Conservation (phyloP, 495 filamentous ascomycete genomes). For the Aspergillus nanangensis region DNA sequence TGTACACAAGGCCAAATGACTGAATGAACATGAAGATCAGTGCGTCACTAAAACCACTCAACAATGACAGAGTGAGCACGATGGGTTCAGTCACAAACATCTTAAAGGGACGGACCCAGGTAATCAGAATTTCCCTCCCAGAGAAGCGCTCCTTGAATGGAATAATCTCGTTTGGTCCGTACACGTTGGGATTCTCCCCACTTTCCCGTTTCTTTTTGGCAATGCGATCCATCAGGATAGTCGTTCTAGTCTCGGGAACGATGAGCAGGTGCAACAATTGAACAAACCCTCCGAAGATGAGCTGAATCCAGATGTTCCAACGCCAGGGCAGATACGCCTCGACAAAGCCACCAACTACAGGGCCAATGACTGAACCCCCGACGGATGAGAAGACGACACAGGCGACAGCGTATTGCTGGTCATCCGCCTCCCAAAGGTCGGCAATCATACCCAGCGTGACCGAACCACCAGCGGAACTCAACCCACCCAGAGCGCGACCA, state of each 20-base stretch:
- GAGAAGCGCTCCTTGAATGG: conserved; percentile 56
- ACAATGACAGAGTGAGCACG: conserved; percentile 51
- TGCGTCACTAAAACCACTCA: conserved; percentile 60
- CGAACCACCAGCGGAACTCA: conserved; percentile 57
- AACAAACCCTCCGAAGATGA: conserved; percentile 54
- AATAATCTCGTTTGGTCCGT: conserved; percentile 59
- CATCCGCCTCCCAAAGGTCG: conserved; percentile 57
- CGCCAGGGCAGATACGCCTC: conserved; percentile 46
- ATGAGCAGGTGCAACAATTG: conserved; percentile 49
- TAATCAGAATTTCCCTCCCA: conserved; percentile 47
- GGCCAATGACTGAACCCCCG: conserved; percentile 57
- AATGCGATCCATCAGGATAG: conserved; percentile 55
- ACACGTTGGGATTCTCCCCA: conserved; percentile 52
- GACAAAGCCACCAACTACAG: conserved; percentile 57
- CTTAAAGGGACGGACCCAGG: conserved; percentile 56
- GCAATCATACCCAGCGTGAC: conserved; percentile 61
- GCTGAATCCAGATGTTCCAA: conserved; percentile 58
- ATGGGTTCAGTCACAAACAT: conserved; percentile 62
- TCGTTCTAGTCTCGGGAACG: conserved; percentile 56
- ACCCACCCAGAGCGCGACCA: conserved; percentile 53
- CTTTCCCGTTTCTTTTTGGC: conserved; percentile 50
- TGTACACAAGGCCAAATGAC: conserved; percentile 54
- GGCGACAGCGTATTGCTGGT: conserved; percentile 57
- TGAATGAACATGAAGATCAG: conserved; percentile 67
- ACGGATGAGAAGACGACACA: conserved; percentile 63